Evolutionary conservation across 225 moss, liverwort and hornwort genomes (phyloP).

Genomic region (Polytrichum formosum): DNA sequence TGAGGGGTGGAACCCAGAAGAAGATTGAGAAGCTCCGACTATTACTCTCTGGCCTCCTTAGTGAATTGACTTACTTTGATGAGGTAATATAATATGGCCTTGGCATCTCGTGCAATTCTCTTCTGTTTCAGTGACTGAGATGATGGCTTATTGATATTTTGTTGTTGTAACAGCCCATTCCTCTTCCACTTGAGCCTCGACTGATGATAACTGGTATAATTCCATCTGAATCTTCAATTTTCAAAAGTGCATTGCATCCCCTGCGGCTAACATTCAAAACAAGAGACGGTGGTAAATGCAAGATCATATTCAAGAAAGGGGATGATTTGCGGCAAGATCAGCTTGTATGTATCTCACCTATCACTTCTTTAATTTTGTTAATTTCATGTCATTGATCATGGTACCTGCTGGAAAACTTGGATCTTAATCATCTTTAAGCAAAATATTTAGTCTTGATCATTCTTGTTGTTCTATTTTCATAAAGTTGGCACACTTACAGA

Average conservation of each 20-base stretch:
- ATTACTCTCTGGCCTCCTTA: slow-evolving; percentile 79
- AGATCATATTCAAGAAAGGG: slow-evolving; percentile 90
- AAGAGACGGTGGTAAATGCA: slow-evolving; percentile 73
- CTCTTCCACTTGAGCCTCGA: slow-evolving; percentile 82
- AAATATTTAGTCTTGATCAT: no score
- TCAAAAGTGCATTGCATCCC: slow-evolving; percentile 79
- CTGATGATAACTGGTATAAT: slow-evolving; percentile 89
- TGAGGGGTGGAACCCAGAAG: slow-evolving; percentile 78
- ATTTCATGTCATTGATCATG: no score
- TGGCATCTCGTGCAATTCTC: background rate
- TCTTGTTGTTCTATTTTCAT: no score
- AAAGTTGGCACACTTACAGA: no score
- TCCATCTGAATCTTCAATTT: slow-evolving; percentile 80
- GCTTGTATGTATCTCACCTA: slow-evolving; percentile 40
- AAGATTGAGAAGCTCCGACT: slow-evolving; percentile 87
- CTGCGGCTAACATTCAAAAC: slow-evolving; percentile 71
- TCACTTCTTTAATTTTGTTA: no score
- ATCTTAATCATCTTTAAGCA: no score
- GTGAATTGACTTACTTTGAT: slow-evolving; percentile 88
- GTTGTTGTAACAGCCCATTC: slow-evolving; percentile 59
- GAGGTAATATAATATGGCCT: slow-evolving; percentile 38
- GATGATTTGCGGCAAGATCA: slow-evolving; percentile 95
- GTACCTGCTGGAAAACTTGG: no score
- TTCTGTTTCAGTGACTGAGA: background rate
- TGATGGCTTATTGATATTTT: background rate